These are phyloP conservation scores for Carnegiea gigantea DNA, from an alignment of 179 eudicot genomes.

Conservation along the genomic window DNA sequence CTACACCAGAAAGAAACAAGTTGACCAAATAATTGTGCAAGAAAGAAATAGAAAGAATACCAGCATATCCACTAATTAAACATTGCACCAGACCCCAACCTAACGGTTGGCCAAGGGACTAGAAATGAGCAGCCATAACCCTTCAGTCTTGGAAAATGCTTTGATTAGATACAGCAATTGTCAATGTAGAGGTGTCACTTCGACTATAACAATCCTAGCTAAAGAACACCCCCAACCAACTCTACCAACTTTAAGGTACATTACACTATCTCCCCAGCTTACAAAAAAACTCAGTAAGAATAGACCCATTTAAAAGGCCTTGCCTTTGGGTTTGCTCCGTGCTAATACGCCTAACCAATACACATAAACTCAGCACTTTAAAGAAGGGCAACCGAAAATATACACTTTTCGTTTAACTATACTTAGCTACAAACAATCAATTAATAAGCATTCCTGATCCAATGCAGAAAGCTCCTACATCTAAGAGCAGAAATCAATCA, in stretches of 20 bases:
- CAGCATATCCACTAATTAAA: not conserved
- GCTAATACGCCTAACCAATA: not conserved
- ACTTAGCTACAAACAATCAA: not conserved
- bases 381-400: not conserved
- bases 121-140: not conserved
- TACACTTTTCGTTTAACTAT: not conserved
- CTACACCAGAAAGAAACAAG: not conserved
- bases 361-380: not conserved
- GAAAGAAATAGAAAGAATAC: not conserved
- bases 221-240: not conserved
- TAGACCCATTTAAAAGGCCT: not conserved
- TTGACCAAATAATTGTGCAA: not conserved
- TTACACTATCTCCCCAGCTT: not conserved
- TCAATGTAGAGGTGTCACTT: not conserved
- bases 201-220: not conserved
- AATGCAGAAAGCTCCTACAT: not conserved
- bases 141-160: not conserved
- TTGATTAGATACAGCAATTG: not conserved
- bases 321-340: not conserved
- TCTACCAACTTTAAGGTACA: not conserved
- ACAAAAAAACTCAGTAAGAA: not conserved
- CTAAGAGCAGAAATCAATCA: conserved; percentile 8
- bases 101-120: not conserved
- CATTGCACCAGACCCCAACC: not conserved
- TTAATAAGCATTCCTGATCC: conserved; percentile 7